Conservation (phyloP, 2,329 filamentous ascomycete genomes). For the Trichocomaceae sp. region DNA sequence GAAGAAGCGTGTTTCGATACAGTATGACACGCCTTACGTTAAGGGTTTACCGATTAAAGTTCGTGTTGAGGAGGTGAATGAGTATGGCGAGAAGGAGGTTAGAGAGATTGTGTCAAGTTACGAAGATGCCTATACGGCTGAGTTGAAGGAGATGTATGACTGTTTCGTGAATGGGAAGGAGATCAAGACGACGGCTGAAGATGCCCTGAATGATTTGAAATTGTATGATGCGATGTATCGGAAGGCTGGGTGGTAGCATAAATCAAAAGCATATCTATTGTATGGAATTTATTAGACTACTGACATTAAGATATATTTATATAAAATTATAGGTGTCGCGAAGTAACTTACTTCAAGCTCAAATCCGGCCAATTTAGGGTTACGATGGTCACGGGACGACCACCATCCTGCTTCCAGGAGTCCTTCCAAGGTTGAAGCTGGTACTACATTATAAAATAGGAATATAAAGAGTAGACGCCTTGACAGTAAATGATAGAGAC, state of each 20-base stretch:
- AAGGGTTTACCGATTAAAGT: constrained; percentile 50
- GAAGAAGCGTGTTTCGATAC: constrained; percentile 49
- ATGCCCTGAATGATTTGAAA: constrained; percentile 33
- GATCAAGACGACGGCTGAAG: constrained; percentile 30
- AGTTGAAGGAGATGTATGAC: constrained; percentile 31
- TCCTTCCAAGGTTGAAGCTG: too few relatives aligned
- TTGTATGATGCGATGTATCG: constrained; percentile 30
- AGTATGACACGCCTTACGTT: constrained; percentile 54
- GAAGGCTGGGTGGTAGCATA: constrained; percentile 30
- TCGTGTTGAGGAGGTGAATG: constrained; percentile 28
- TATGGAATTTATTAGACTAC: background rate
- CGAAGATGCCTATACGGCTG: constrained; percentile 32
- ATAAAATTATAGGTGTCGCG: background rate
- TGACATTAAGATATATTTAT: background rate
- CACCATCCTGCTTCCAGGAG: too few relatives aligned
- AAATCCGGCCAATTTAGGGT: background rate
- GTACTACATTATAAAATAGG: too few relatives aligned
- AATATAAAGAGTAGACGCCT: constrained; percentile 17
- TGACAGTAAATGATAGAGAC: constrained; percentile 29
- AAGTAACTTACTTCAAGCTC: background rate
- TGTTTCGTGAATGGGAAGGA: constrained; percentile 25
- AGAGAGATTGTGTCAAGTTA: constrained; percentile 28
- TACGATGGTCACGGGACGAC: constrained; percentile 2
- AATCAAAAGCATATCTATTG: background rate
- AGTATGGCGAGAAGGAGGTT: constrained; percentile 21